A percentile compares a stretch with the other conserved stretches of the same genome.
Conservation (phyloP, 1,284 basidiomycete genomes). For the Apiotrichum domesticum region DNA sequence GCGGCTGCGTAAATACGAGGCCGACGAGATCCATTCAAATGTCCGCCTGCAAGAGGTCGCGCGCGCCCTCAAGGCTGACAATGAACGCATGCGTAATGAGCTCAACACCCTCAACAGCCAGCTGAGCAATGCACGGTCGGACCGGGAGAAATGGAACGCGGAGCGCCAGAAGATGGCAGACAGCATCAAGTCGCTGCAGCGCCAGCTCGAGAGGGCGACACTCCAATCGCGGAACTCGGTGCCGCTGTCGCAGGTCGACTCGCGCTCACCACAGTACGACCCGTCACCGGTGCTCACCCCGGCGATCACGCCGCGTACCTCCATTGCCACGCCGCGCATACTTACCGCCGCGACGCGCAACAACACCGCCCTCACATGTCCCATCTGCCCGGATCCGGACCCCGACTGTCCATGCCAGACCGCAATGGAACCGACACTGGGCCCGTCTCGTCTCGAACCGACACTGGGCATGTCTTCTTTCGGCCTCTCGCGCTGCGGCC, state of each 20-base stretch:
- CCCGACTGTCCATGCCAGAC: slow-evolving; percentile 44
- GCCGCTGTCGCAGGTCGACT: background rate
- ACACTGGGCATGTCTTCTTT: background rate
- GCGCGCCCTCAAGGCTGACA: slow-evolving; percentile 81
- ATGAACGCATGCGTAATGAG: slow-evolving; percentile 49
- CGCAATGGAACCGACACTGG: background rate
- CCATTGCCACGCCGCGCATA: slow-evolving; percentile 4
- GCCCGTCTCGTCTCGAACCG: background rate
- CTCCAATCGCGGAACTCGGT: background rate
- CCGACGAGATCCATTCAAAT: slow-evolving; percentile 82
- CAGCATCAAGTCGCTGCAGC: slow-evolving; percentile 1
- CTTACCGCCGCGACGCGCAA: background rate
- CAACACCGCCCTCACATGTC: slow-evolving; percentile 25
- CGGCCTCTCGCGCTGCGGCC: slow-evolving; percentile 23
- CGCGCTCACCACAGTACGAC: slow-evolving; percentile 1
- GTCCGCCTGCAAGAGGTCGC: slow-evolving; percentile 78
- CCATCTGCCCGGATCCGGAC: slow-evolving; percentile 45
- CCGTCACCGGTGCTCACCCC: slow-evolving; percentile 8
- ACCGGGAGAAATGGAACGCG: slow-evolving; percentile 28
- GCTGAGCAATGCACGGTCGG: slow-evolving; percentile 59
- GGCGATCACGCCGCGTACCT: slow-evolving; percentile 12
- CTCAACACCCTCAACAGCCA: slow-evolving; percentile 59
- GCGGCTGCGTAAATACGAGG: slow-evolving; percentile 76
- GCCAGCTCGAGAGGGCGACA: slow-evolving; percentile 6
- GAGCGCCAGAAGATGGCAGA: slow-evolving; percentile 11